These are phyloP conservation scores for Lactarius vividus DNA, from an alignment of 768 basidiomycete species.

Conservation along the genomic window DNA sequence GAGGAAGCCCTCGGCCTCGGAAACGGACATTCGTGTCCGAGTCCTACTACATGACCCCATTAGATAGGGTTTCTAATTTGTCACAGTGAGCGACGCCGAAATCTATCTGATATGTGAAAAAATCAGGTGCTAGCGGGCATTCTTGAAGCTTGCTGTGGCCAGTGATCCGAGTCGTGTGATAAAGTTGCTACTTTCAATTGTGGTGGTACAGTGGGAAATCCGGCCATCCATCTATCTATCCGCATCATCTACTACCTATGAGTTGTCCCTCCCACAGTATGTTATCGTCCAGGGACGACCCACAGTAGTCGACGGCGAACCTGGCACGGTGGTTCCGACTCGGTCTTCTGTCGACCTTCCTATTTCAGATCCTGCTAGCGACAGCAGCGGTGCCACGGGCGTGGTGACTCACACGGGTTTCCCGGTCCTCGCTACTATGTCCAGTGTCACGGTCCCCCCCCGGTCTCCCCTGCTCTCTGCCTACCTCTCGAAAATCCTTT, in stretches of 20 bases:
- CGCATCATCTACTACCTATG: background rate
- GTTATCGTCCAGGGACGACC: background rate
- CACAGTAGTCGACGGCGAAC: background rate
- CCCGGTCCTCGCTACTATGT: background rate
- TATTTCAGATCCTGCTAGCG: background rate
- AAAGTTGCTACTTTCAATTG: background rate
- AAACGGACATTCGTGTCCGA: too few species aligned
- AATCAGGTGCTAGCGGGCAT: too few species aligned
- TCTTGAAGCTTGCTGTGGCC: too few species aligned
- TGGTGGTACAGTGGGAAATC: background rate
- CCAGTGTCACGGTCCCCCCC: background rate
- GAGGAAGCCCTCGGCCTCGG: too few species aligned
- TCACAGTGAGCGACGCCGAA: background rate
- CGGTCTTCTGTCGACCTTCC: constrained; percentile 1
- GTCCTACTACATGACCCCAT: background rate
- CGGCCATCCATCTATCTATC: background rate
- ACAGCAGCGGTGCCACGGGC: background rate
- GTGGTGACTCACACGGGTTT: background rate
- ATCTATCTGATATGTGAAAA: background rate
- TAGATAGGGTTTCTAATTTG: background rate
- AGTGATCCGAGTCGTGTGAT: too few species aligned
- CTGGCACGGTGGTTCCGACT: background rate
- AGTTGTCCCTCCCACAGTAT: background rate
- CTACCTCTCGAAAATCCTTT: background rate
- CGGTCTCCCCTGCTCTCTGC: background rate